Conservation (phyloP, 306 rosid genomes). For the Quercus engelmannii region DNA sequence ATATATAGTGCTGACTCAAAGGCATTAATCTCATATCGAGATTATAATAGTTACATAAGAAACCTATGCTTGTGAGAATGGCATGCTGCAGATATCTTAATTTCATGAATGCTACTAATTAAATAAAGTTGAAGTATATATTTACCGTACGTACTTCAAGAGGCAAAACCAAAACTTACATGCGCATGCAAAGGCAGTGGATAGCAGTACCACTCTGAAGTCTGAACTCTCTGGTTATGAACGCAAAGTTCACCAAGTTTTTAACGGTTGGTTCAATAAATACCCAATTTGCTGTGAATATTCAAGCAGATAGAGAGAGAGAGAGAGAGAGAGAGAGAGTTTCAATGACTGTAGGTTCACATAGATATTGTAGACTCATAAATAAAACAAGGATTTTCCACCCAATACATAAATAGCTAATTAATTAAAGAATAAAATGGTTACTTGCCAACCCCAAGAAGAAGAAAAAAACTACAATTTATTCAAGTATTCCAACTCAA, state of each 20-base stretch:
- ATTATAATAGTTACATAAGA: too few species aligned
- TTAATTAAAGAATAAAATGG: too few species aligned
- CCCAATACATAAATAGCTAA: background rate
- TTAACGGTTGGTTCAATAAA: background rate
- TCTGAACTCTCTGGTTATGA: constrained; percentile 6
- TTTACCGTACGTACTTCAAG: background rate
- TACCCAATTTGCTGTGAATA: background rate
- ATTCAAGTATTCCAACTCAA: too few species aligned
- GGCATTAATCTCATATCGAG: too few species aligned
- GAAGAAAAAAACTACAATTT: too few species aligned
- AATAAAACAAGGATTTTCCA: background rate
- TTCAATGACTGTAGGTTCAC: background rate
- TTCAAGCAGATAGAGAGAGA: constrained; percentile 3
- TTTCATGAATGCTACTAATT: too few species aligned
- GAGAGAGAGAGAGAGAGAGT: background rate
- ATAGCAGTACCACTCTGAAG: constrained; percentile 6
- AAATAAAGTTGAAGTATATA: background rate
- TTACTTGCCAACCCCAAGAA: too few species aligned
- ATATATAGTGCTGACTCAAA: too few species aligned
- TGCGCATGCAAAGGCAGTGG: background rate
- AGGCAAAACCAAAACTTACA: background rate
- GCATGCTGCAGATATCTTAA: too few species aligned
- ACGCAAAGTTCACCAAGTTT: background rate
- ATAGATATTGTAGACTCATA: background rate
- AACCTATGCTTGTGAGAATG: too few species aligned